Evolutionary conservation across 2,329 filamentous ascomycete genomes (phyloP), one percentile per base, ranked within the genome.

Genomic region (Drechslerella dactyloides): DNA sequence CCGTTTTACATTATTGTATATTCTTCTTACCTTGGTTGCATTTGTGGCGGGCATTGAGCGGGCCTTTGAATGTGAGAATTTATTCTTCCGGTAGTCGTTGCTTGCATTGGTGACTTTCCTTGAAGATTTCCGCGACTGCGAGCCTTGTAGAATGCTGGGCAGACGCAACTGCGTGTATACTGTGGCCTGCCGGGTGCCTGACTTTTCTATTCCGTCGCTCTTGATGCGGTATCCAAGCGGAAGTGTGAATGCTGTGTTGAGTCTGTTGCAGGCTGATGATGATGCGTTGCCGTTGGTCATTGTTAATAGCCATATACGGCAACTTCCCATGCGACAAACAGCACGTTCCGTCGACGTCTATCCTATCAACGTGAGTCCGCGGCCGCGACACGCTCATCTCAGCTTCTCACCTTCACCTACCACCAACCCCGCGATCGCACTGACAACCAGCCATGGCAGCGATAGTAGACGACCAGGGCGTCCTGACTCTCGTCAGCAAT

Each of bases 401-500:
- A 33, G 8, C 7, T 7, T 40, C 13, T 46, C 19, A 46, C 3
- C 13, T 40, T 15, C 15, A 46, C n/a, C 17, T 11, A 23, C 35
- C 30, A 37, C 54, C 50, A 56, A 55, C 53, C 59, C 33, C 27
- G 48, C 56, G 13, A 10, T 53, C 17, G n/a, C 13, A n/a, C 30
- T n/a, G 33, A 21, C 13, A 15, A 53, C 17, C 33, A 37, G 24
- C 24, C 11, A 72, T 72, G 68, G 52, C 68, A 15, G 68, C 65
- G 48, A 33, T 13, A 56, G 21, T 51, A 59, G 68, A 72, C 33
- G 75, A 76, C 15, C 65, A 73, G 59, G 83, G 86, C 72, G 89
- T 84, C 76, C 85, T 89, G 59, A 88, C 87, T 0, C 81, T 89
- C 4, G 82, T 88, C 21, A 88, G 86, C 0, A 83, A 82, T 64